A percentile compares a stretch with the other conserved stretches of the same genome.
phyloP scores from a whole-genome alignment of 345 rosid species.

The Acer campestre region DNA sequence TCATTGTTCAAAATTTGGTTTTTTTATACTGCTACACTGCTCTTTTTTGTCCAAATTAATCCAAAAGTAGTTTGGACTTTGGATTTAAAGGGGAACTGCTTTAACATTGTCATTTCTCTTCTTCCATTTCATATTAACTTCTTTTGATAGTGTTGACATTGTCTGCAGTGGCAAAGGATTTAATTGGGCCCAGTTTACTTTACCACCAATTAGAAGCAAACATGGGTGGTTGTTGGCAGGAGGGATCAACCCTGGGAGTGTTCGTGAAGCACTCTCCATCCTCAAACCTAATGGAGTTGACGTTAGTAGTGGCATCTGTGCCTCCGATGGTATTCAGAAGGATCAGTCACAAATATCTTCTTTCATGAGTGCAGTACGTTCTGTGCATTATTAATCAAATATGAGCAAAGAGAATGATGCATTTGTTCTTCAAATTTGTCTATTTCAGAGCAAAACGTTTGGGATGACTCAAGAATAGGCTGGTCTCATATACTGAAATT shows the following conservation, averaged over 20 bases:
- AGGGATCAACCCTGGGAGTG: constrained; percentile 72
- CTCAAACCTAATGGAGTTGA: constrained; percentile 78
- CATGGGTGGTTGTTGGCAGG: constrained; percentile 90
- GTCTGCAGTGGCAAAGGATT: constrained; percentile 81
- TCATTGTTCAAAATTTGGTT: not conserved
- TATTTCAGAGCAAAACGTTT: not conserved
- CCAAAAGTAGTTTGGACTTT: not conserved
- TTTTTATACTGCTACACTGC: not conserved
- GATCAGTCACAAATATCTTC: constrained; percentile 60
- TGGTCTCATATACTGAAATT: not conserved
- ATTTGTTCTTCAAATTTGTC: not conserved
- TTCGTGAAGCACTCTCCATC: constrained; percentile 56
- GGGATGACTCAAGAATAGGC: not conserved
- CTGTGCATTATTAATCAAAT: constrained; percentile 40
- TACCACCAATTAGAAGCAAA: constrained; percentile 70
- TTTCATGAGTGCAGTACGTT: constrained; percentile 56
- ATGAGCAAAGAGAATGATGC: not conserved
- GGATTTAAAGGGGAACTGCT: not conserved
- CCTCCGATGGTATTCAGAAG: constrained; percentile 64
- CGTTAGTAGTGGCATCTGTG: constrained; percentile 86
- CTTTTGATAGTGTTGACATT: constrained; percentile 1
- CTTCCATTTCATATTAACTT: not conserved
- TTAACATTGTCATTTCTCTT: not conserved
- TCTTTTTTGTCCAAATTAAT: not conserved
- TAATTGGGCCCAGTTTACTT: constrained; percentile 64